Percentiles rank a stretch among this genome's conserved stretches.
Evolutionary conservation across 2,329 filamentous ascomycete species (phyloP).

Genomic region (Fusarium poae): DNA sequence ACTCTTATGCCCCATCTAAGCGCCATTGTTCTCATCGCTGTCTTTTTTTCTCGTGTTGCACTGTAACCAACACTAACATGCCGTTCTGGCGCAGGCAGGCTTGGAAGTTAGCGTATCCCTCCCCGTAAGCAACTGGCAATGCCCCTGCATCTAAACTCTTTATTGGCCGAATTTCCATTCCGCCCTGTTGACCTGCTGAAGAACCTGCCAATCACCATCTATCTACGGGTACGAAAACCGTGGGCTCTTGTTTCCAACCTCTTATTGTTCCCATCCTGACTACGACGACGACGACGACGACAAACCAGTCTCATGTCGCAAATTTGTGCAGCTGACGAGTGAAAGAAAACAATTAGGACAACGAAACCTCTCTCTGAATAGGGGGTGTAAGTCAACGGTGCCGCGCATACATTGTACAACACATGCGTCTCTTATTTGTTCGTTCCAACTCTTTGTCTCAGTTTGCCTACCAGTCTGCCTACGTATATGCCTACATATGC

Average conservation of each 20-base stretch:
- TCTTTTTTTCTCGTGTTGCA: background rate
- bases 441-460: constrained; percentile 14
- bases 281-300: constrained; percentile 15
- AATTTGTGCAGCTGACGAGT: constrained; percentile 40
- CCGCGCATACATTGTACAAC: constrained; percentile 24
- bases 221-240: constrained; percentile 38
- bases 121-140: constrained; percentile 39
- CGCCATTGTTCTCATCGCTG: background rate
- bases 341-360: constrained; percentile 19
- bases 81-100: constrained; percentile 16
- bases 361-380: constrained; percentile 23
- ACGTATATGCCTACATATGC: constrained; percentile 10
- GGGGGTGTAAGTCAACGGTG: constrained; percentile 1
- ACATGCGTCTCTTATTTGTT: constrained; percentile 14
- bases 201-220: constrained; percentile 25
- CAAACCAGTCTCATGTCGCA: constrained; percentile 38
- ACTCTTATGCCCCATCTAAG: background rate
- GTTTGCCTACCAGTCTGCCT: constrained; percentile 43
- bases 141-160: constrained; percentile 27
- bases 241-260: constrained; percentile 37
- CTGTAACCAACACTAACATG: constrained; percentile 5
- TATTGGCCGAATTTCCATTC: constrained; percentile 34
- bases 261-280: constrained; percentile 15
- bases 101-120: constrained; percentile 24
- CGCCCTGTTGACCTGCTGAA: constrained; percentile 30